phyloP scores from a whole-genome alignment of 208 protist species.

The Leishmania mexicana region DNA sequence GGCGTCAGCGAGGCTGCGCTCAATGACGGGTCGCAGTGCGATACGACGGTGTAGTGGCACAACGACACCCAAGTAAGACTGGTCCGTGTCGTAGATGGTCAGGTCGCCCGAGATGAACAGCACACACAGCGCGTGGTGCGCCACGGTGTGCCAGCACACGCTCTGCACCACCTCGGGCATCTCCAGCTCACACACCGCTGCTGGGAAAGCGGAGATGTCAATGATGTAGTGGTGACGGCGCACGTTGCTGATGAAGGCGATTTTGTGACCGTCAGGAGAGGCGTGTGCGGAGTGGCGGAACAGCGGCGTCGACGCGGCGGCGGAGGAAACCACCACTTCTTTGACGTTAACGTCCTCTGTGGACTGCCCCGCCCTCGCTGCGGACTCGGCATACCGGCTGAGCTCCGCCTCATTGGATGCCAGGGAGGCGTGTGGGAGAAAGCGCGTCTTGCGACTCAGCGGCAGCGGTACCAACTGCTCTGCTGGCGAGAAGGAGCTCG shows the following conservation, averaged over 20 bases:
- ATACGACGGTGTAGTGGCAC: slow-evolving; percentile 38
- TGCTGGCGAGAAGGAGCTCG: slow-evolving; percentile 46
- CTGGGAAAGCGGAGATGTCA: slow-evolving; percentile 40
- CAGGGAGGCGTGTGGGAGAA: slow-evolving; percentile 28
- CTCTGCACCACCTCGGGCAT: slow-evolving; percentile 57
- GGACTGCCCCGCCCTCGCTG: background rate
- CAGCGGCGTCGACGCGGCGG: background rate
- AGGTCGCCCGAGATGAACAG: slow-evolving; percentile 53
- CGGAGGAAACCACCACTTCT: background rate
- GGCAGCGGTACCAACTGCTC: slow-evolving; percentile 40
- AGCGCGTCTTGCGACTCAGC: slow-evolving; percentile 32
- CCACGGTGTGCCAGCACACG: slow-evolving; percentile 66
- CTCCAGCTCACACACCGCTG: slow-evolving; percentile 56
- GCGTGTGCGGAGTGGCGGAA: slow-evolving; percentile 58
- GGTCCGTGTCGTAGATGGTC: slow-evolving; percentile 43
- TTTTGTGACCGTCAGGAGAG: slow-evolving; percentile 47
- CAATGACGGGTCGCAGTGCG: slow-evolving; percentile 17
- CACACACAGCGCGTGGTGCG: slow-evolving; percentile 43
- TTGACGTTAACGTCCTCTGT: background rate
- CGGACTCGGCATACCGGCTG: slow-evolving; percentile 13
- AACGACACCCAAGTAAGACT: slow-evolving; percentile 35
- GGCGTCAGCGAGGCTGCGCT: slow-evolving; percentile 23
- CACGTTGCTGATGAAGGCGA: slow-evolving; percentile 67
- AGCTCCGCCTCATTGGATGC: slow-evolving; percentile 8
- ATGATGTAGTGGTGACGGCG: slow-evolving; percentile 64